A percentile compares a stretch with the other conserved stretches of the same genome.
Evolutionary conservation across 2,329 filamentous ascomycete genomes (phyloP).

Genomic region (Chaetomium strumarium): DNA sequence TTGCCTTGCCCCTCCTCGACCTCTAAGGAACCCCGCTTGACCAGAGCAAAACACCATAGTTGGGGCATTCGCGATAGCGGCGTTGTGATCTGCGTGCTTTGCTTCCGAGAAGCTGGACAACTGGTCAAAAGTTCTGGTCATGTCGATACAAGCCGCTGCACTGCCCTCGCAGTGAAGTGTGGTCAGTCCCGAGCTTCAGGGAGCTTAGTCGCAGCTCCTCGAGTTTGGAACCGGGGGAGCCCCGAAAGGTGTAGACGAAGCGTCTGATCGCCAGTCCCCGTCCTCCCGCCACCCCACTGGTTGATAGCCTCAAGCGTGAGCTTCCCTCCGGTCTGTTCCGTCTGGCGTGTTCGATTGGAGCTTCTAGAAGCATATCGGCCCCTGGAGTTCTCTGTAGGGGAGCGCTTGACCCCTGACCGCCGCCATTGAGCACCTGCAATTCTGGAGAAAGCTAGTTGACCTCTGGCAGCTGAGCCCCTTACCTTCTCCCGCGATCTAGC

Average conservation of each 20-base stretch:
- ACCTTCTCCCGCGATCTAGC: not conserved
- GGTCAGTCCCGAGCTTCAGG: not conserved
- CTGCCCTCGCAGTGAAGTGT: not conserved
- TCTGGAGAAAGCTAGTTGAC: not conserved
- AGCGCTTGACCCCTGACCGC: conserved; percentile 17
- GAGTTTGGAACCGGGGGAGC: not conserved
- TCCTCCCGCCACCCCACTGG: not conserved
- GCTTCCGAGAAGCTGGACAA: not conserved
- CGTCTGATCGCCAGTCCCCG: conserved; percentile 24
- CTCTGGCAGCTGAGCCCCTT: not conserved
- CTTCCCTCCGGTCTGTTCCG: not conserved
- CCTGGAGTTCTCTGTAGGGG: conserved; percentile 1
- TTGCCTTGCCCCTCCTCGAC: not conserved
- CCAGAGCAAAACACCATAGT: not conserved
- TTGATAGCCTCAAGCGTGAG: not conserved
- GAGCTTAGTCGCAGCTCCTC: not conserved
- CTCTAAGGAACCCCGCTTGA: not conserved
- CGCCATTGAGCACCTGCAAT: conserved; percentile 1
- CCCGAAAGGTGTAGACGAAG: conserved; percentile 18
- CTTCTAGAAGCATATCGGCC: conserved; percentile 20
- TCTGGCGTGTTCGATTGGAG: conserved; percentile 4
- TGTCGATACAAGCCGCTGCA: not conserved
- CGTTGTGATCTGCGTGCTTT: not conserved
- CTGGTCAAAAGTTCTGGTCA: not conserved
- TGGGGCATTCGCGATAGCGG: not conserved